Evolutionary conservation across 2,329 filamentous ascomycete species (phyloP).

Genomic region (Colletotrichum orchidophilum): DNA sequence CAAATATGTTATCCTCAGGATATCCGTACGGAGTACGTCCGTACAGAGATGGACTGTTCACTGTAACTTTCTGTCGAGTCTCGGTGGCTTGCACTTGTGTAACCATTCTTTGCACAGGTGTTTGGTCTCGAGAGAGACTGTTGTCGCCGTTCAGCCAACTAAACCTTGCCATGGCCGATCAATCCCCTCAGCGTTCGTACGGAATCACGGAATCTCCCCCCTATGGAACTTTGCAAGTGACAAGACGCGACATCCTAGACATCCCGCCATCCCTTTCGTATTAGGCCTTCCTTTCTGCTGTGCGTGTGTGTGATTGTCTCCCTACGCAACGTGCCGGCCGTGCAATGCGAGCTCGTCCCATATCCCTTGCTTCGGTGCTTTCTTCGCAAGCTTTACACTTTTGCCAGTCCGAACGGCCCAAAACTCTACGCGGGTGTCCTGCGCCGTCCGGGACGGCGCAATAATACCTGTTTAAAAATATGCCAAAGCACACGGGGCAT

Average conservation of each 20-base stretch:
- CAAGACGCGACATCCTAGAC: conserved; percentile 26
- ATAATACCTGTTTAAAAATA: not conserved
- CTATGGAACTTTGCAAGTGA: conserved; percentile 31
- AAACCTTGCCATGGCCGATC: not conserved
- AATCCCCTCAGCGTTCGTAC: not conserved
- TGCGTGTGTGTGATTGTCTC: not conserved
- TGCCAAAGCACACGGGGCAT: conserved; percentile 4
- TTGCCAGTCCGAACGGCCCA: not conserved
- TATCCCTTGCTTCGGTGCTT: not conserved
- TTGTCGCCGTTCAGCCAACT: not conserved
- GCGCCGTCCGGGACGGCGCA: not conserved
- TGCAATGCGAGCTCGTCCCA: conserved; percentile 1
- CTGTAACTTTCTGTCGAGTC: no score
- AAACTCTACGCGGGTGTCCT: not conserved
- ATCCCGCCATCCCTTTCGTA: conserved; percentile 3
- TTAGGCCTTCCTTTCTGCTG: not conserved
- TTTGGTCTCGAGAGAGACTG: not conserved
- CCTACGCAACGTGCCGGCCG: not conserved
- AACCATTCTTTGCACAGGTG: not conserved
- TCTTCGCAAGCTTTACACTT: not conserved
- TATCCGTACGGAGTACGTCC: not conserved
- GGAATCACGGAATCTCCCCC: conserved; percentile 2
- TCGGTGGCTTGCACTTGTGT: not conserved
- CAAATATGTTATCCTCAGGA: not conserved
- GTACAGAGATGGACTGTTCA: not conserved